These are phyloP conservation scores for Metschnikowia arizonensis DNA, from an alignment of 805 yeast genomes.

Conservation along the genomic window DNA sequence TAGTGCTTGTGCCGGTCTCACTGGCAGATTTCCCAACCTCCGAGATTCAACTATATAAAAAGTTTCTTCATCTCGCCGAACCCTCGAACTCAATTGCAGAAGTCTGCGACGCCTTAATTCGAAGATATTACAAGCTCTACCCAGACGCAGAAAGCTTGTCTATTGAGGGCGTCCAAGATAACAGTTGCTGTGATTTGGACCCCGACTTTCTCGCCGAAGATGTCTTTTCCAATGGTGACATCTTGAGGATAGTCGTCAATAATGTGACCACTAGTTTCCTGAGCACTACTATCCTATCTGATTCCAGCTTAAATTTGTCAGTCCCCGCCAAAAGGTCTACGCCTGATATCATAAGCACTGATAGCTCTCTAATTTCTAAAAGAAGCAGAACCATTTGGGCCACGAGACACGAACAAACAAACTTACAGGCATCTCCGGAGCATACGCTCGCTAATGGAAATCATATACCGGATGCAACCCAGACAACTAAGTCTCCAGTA, in stretches of 20 bases:
- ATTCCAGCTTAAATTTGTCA: constrained; percentile 6
- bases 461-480: constrained; percentile 1
- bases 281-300: constrained; percentile 8
- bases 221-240: constrained; percentile 47
- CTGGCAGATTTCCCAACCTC: constrained; percentile 20
- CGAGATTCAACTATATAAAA: constrained; percentile 27
- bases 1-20: constrained; percentile 29
- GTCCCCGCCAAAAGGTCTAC: constrained; percentile 5
- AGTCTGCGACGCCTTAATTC: constrained; percentile 51
- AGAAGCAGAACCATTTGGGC: constrained; percentile 17
- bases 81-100: constrained; percentile 43
- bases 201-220: constrained; percentile 68
- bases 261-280: constrained; percentile 19
- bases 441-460: neutral
- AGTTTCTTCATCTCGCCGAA: constrained; percentile 63
- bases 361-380: constrained; percentile 7
- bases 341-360: neutral
- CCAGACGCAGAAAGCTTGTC: constrained; percentile 56
- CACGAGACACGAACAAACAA: constrained; percentile 4
- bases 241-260: constrained; percentile 33
- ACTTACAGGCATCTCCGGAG: constrained; percentile 5
- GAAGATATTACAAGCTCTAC: constrained; percentile 57
- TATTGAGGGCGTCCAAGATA: constrained; percentile 63
- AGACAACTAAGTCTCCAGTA: constrained; percentile 12
- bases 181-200: constrained; percentile 67